Base-by-base conservation (phyloP, 2,329 filamentous ascomycete genomes). In the Colletotrichum tropicale region DNA sequence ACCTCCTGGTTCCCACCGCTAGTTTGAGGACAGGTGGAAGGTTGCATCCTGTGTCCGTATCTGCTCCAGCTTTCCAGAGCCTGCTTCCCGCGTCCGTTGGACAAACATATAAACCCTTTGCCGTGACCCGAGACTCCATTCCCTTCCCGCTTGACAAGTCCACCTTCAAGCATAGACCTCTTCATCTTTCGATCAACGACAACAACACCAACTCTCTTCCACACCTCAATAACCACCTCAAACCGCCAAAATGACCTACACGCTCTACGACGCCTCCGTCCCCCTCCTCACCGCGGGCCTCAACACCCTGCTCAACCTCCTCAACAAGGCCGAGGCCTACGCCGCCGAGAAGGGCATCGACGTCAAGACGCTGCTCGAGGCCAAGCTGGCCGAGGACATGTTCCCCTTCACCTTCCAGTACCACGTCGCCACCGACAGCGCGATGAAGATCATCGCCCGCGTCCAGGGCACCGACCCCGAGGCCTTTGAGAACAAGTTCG, bases 401-500 rank as follows among this genome's bases (percentile, higher is more conserved):
- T 82, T 84, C 10, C 83, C 85, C 66, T 79, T 88, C 43, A 80
- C 74, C 78, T 84, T 86, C 81, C 87, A 89, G 79, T 80, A 88
- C 71, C 74, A 77, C 77, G 78, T 84, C 72, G 78, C 79, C 52
- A 79, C 82, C 75, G 81, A 84, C 77, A 62, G 76, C 10, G 74
- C 80, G 32, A 75, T 80, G 74, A 84, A 84, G 80, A 74, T 85
- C 21, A 78, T 82, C 48, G 81, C 83, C 21, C 84, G 84, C 76
- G 77, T 83, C 55, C 77, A 78, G 13, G 86, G 84, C 78, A 64
- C 48, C 5, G 81, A 83, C 56, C 81, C 82, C 12, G 66, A 80
- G 13, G 8, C 66, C 3, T 73, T 80, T 1, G 75, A 80, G 32
- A 67, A 81, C 24, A 80, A 82, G 43, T 80, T 85, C 68, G 75